Conservation (phyloP, 2,329 filamentous ascomycete genomes). For the Aspergillus pseudotamarii region DNA sequence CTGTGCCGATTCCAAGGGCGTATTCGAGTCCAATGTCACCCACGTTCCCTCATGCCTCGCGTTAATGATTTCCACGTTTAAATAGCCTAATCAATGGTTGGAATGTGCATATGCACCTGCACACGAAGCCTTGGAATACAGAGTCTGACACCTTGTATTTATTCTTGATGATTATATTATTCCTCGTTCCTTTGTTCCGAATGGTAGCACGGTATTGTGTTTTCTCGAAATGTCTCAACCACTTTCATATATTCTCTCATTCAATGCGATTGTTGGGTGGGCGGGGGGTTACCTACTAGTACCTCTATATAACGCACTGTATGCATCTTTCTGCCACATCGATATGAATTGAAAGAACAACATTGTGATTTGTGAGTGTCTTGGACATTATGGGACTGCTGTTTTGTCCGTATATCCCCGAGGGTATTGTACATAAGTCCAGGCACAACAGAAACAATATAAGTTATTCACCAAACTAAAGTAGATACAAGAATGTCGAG, state of each 20-base stretch:
- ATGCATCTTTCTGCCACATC: not conserved
- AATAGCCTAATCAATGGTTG: not conserved
- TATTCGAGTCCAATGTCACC: slow-evolving; percentile 62
- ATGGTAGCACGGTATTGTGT: not conserved
- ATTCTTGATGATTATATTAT: not conserved
- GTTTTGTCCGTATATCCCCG: not conserved
- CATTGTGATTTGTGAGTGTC: not conserved
- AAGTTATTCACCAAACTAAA: not conserved
- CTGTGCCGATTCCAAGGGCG: slow-evolving; percentile 85
- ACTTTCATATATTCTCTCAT: not conserved
- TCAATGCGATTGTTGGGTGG: not conserved
- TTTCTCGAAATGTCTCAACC: not conserved
- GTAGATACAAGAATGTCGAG: not conserved
- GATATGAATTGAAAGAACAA: not conserved
- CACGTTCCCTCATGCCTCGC: slow-evolving; percentile 36
- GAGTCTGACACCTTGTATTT: not conserved
- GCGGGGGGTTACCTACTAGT: not conserved
- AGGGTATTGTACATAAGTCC: not conserved
- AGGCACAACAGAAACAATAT: not conserved
- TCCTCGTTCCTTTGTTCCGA: not conserved
- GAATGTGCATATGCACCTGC: not conserved
- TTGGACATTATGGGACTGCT: not conserved
- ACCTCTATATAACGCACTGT: not conserved
- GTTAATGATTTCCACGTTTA: slow-evolving; percentile 19
- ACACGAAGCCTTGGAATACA: not conserved